A percentile compares a stretch with the other conserved stretches of the same genome.
Evolutionary conservation across 106 monocot species (phyloP).

Genomic region (Dendrobium huoshanense): DNA sequence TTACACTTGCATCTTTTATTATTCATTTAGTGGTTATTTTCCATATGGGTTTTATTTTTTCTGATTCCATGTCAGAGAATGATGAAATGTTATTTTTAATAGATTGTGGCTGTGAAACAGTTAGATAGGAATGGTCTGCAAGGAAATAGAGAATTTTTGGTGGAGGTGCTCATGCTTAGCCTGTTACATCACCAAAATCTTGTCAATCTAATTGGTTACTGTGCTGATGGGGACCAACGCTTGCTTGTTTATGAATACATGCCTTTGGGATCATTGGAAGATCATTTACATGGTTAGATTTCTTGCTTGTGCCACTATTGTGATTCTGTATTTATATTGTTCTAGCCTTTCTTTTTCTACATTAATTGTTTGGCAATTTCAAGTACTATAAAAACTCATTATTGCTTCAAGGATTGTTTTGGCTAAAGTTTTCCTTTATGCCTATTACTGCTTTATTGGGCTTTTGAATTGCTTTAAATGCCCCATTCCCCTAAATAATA

Average conservation of each 20-base stretch:
- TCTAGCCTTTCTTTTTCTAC: no score
- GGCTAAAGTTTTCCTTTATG: no score
- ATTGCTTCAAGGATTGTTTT: no score
- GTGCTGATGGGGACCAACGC: conserved; percentile 23
- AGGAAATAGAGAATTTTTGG: conserved; percentile 18
- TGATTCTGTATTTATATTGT: no score
- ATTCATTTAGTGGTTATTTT: background rate
- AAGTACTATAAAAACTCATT: no score
- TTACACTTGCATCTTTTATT: background rate
- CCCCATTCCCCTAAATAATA: no score
- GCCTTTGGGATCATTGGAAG: conserved; percentile 17
- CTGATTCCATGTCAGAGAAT: background rate
- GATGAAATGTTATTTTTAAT: background rate
- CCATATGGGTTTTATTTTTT: background rate
- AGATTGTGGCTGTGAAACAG: conserved; percentile 19
- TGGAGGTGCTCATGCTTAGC: conserved; percentile 22
- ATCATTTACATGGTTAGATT: conserved; percentile 23
- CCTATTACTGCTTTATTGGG: no score
- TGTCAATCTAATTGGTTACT: conserved; percentile 21
- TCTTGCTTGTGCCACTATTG: background rate
- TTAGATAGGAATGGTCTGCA: conserved; percentile 19
- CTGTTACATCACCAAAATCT: conserved; percentile 17
- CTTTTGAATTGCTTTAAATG: no score
- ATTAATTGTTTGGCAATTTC: no score
- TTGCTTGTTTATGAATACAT: conserved; percentile 18